These are phyloP conservation scores for Papiliotrema fonsecae DNA, from an alignment of 1,284 basidiomycete species.

Conservation along the genomic window DNA sequence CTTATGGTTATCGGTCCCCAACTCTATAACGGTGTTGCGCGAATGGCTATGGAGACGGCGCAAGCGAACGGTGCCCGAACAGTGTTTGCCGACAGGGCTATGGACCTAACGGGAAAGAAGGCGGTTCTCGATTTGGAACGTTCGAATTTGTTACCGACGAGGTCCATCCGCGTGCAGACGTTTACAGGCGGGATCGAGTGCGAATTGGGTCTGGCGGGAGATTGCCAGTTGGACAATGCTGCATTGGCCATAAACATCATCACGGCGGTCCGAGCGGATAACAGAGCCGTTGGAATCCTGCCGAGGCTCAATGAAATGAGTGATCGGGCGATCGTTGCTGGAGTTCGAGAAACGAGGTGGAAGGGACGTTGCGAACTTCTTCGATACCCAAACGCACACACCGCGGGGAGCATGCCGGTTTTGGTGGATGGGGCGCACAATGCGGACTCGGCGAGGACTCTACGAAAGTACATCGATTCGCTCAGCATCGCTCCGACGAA, in stretches of 20 bases:
- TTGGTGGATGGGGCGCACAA: constrained; percentile 97
- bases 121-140: background rate
- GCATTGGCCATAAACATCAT: constrained; percentile 65
- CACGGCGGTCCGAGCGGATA: constrained; percentile 56
- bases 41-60: constrained; percentile 50
- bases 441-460: constrained; percentile 66
- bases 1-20: constrained; percentile 75
- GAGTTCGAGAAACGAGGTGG: constrained; percentile 66
- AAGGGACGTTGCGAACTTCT: constrained; percentile 75
- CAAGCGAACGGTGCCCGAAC: constrained; percentile 29
- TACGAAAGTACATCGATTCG: constrained; percentile 65
- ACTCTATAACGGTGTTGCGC: constrained; percentile 54
- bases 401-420: constrained; percentile 38
- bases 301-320: constrained; percentile 49
- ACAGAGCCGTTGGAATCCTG: constrained; percentile 38
- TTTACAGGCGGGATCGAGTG: constrained; percentile 10
- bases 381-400: constrained; percentile 1
- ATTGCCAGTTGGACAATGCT: constrained; percentile 77
- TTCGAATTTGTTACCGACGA: background rate
- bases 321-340: constrained; percentile 53
- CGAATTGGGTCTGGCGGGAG: constrained; percentile 61
- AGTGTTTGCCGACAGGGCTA: constrained; percentile 16
- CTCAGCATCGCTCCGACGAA: constrained; percentile 39
- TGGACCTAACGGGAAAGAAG: background rate
- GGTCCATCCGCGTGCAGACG: background rate